phyloP scores from a whole-genome alignment of 2,329 filamentous ascomycete species.

The Sphaceloma murrayae region DNA sequence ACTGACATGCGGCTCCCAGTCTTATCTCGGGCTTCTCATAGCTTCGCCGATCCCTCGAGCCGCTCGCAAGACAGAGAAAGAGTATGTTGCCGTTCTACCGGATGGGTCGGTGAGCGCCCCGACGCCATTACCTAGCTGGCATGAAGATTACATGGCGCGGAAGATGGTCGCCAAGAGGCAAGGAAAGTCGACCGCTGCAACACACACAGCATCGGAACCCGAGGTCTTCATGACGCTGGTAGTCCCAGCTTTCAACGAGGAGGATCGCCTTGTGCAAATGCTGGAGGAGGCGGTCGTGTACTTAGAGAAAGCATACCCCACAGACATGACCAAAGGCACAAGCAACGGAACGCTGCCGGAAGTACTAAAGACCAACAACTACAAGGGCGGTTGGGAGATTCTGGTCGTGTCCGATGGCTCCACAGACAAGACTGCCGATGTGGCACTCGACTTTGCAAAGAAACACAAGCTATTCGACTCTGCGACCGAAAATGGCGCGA shows the following conservation, averaged over 20 bases:
- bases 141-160: slow-evolving; percentile 61
- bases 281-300: slow-evolving; percentile 85
- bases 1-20: slow-evolving; percentile 19
- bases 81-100: slow-evolving; percentile 65
- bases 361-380: slow-evolving; percentile 21
- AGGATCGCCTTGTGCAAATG: slow-evolving; percentile 70
- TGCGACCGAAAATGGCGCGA: slow-evolving; percentile 24
- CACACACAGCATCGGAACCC: slow-evolving; percentile 58
- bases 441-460: slow-evolving; percentile 70
- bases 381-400: slow-evolving; percentile 69
- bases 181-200: slow-evolving; percentile 32
- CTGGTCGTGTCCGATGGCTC: slow-evolving; percentile 86
- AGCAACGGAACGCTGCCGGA: slow-evolving; percentile 20
- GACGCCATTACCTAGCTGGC: slow-evolving; percentile 71
- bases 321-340: slow-evolving; percentile 25
- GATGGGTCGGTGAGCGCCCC: slow-evolving; percentile 48
- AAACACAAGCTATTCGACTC: slow-evolving; percentile 45
- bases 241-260: slow-evolving; percentile 92
- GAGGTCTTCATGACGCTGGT: slow-evolving; percentile 85
- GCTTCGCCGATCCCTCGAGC: slow-evolving; percentile 73
- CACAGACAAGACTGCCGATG: slow-evolving; percentile 67
- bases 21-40: slow-evolving; percentile 49
- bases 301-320: slow-evolving; percentile 60
- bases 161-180: slow-evolving; percentile 35
- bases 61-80: slow-evolving; percentile 69